phyloP scores from a whole-genome alignment of 495 filamentous ascomycete species.

The Aspergillus funiculosus region DNA sequence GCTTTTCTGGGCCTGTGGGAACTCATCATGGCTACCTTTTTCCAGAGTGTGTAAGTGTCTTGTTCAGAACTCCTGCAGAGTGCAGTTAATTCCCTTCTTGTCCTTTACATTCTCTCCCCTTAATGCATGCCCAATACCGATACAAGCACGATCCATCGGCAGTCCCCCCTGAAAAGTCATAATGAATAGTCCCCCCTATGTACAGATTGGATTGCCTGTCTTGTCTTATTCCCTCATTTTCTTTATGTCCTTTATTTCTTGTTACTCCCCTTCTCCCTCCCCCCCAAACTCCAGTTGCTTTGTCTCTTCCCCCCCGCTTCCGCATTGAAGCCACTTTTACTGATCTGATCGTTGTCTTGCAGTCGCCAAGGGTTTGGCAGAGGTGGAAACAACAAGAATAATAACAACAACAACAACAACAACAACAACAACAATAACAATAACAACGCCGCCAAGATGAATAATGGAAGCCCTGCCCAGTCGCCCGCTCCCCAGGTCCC shows the following conservation, averaged over 20 bases:
- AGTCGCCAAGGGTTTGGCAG: slow-evolving; percentile 50
- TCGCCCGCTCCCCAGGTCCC: slow-evolving; percentile 46
- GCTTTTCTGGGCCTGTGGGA: neutral
- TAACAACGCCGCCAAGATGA: slow-evolving; percentile 41
- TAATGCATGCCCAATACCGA: slow-evolving; percentile 13
- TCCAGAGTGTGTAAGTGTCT: slow-evolving; percentile 70
- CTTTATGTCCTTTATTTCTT: slow-evolving; percentile 3
- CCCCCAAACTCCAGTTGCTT: too few relatives aligned
- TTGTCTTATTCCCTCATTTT: neutral
- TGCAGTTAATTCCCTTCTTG: slow-evolving; percentile 11
- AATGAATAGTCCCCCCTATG: slow-evolving; percentile 8
- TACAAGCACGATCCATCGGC: slow-evolving; percentile 11
- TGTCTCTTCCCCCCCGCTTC: slow-evolving; percentile 25
- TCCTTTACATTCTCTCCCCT: slow-evolving; percentile 14
- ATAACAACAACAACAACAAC: slow-evolving; percentile 44
- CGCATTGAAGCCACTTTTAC: slow-evolving; percentile 43
- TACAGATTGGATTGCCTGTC: neutral
- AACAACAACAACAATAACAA: slow-evolving; percentile 49
- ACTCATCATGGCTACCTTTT: slow-evolving; percentile 63
- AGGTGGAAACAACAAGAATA: slow-evolving; percentile 47
- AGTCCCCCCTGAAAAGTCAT: slow-evolving; percentile 9
- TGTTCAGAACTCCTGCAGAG: slow-evolving; percentile 9
- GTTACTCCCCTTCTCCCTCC: slow-evolving; percentile 17
- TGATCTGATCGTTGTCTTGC: slow-evolving; percentile 19
- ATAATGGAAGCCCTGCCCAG: slow-evolving; percentile 42